phyloP scores from a whole-genome alignment of 1,284 basidiomycete genomes.

The Pseudomicrostroma phylloplanum region DNA sequence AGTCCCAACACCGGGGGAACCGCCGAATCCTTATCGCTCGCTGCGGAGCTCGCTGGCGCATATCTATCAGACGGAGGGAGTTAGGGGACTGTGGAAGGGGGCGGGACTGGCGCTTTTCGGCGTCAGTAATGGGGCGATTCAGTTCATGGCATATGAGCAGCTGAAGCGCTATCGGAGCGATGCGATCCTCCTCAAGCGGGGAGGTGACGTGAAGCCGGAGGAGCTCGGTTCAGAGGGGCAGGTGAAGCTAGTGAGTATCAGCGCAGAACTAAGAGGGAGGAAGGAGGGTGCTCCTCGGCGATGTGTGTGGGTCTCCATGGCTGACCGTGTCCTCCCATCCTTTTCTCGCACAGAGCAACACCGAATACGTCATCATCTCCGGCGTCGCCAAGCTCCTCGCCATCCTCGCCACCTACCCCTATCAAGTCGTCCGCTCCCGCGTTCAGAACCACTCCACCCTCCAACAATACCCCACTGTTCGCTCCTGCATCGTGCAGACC shows the following conservation, averaged over 20 bases:
- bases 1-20: neutral
- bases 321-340: neutral
- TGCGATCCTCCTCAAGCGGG: conserved; percentile 16
- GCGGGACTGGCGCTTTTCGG: conserved; percentile 83
- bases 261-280: neutral
- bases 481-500: conserved; percentile 69
- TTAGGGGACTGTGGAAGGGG: conserved; percentile 76
- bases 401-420: conserved; percentile 83
- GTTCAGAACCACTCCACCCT: conserved; percentile 59
- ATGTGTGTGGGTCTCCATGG: neutral
- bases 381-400: conserved; percentile 83
- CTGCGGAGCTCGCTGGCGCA: conserved; percentile 9
- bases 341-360: conserved; percentile 64
- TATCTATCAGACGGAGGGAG: conserved; percentile 58
- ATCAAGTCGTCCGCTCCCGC: conserved; percentile 90
- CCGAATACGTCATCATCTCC: conserved; percentile 85
- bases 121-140: conserved; percentile 89
- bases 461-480: conserved; percentile 68
- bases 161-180: conserved; percentile 74
- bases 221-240: conserved; percentile 6
- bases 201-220: neutral
- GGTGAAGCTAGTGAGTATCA: conserved; percentile 19
- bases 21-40: conserved; percentile 1
- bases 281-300: neutral
- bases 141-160: conserved; percentile 94